A percentile compares a stretch with the other conserved stretches of the same genome.
Evolutionary conservation across 148 eudicot species (phyloP).

Genomic region (Agrostemma githago): DNA sequence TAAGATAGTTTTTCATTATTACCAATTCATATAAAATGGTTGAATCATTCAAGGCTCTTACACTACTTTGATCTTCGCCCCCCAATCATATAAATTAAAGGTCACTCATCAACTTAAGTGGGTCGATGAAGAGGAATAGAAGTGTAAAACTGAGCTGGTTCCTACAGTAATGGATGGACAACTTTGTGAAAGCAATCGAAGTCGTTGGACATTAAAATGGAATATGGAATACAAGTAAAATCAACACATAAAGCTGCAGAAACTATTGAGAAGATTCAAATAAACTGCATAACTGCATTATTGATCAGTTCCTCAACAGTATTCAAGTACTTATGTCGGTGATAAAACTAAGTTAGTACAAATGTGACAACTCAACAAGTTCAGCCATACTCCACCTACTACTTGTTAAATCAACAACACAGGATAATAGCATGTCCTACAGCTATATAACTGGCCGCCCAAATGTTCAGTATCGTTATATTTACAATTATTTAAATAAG

Average conservation of each 20-base stretch:
- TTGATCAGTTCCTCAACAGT: neutral
- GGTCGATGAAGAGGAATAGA: neutral
- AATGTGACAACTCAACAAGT: neutral
- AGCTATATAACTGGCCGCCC: no score
- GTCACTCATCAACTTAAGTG: neutral
- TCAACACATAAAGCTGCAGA: neutral
- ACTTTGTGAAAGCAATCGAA: neutral
- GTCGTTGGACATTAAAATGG: neutral
- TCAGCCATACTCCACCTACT: neutral
- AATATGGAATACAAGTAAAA: neutral
- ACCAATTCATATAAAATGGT: no score
- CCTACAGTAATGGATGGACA: neutral
- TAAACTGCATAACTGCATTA: neutral
- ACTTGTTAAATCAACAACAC: no score
- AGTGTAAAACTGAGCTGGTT: neutral
- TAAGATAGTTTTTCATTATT: neutral
- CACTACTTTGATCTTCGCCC: no score
- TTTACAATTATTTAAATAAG: no score
- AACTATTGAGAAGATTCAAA: neutral
- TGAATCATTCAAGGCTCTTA: no score
- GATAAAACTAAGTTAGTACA: neutral
- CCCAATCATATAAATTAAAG: no score
- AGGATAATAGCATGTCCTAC: no score
- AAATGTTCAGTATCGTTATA: no score
- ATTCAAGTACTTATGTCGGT: neutral